Evolutionary conservation across 805 yeast genomes (phyloP).

Genomic region (Yarrowia sp.): DNA sequence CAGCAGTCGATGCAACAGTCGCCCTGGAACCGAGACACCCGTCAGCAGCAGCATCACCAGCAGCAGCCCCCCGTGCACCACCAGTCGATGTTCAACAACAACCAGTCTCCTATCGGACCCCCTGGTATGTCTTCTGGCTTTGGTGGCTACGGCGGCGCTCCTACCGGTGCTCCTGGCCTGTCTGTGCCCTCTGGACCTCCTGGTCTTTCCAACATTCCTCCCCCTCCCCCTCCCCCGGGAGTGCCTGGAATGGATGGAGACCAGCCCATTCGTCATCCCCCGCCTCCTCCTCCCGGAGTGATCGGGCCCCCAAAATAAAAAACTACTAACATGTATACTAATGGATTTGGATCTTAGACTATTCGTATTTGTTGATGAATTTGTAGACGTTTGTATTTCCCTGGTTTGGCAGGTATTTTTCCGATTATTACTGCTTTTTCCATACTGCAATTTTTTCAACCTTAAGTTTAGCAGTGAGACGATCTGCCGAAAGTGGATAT

Average conservation of each 20-base stretch:
- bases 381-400: not conserved
- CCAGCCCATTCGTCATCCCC: conserved; percentile 24
- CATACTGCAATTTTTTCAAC: not conserved
- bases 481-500: no score
- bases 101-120: conserved; percentile 32
- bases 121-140: conserved; percentile 34
- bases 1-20: conserved; percentile 17
- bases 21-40: conserved; percentile 25
- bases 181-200: conserved; percentile 31
- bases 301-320: conserved; percentile 25
- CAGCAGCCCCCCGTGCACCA: conserved; percentile 19
- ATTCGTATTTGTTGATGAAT: not conserved
- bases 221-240: conserved; percentile 29
- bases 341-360: conserved; percentile 25
- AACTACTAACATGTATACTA: conserved; percentile 25
- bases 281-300: conserved; percentile 25
- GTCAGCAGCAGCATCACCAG: conserved; percentile 16
- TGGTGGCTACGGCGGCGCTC: conserved; percentile 32
- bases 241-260: conserved; percentile 26
- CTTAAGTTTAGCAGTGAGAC: not conserved
- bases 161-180: conserved; percentile 32
- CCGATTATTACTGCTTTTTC: no score
- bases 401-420: not conserved
- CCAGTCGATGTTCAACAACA: not conserved
- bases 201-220: conserved; percentile 25